These are phyloP conservation scores for Hortiboletus flavorubellus DNA, from an alignment of 768 basidiomycete species.

Conservation along the genomic window DNA sequence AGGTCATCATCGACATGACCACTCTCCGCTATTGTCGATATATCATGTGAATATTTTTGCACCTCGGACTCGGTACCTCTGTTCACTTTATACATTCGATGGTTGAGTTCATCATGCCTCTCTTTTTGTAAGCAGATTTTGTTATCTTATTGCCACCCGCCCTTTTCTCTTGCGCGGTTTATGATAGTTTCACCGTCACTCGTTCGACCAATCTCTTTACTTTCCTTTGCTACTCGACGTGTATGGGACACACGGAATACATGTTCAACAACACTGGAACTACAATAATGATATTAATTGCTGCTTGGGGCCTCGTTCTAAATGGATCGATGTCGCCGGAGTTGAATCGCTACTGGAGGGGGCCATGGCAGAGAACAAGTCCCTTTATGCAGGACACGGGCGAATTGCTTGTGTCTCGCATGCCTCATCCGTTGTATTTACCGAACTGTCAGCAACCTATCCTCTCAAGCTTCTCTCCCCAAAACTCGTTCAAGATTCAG, in stretches of 20 bases:
- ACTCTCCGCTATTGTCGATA: constrained; percentile 1
- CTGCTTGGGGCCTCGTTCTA: neutral
- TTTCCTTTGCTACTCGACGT: constrained; percentile 29
- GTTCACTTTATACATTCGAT: constrained; percentile 22
- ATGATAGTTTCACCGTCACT: constrained; percentile 24
- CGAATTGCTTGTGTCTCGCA: constrained; percentile 52
- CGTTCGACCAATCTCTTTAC: constrained; percentile 14
- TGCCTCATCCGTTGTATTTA: constrained; percentile 59
- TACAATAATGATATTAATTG: constrained; percentile 23
- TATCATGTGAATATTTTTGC: constrained; percentile 18
- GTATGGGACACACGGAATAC: constrained; percentile 36
- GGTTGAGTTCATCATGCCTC: constrained; percentile 20
- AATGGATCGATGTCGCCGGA: neutral
- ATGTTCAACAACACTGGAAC: constrained; percentile 28
- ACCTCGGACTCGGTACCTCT: constrained; percentile 18
- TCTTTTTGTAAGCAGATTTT: constrained; percentile 27
- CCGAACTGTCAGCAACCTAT: constrained; percentile 75
- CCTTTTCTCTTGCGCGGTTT: constrained; percentile 26
- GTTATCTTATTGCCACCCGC: constrained; percentile 29
- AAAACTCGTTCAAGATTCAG: constrained; percentile 41
- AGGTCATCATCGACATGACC: neutral
- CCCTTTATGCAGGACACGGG: constrained; percentile 45
- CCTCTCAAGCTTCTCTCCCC: constrained; percentile 89
- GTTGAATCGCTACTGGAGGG: neutral
- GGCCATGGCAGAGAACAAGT: neutral